Evolutionary conservation across 1,284 basidiomycete species (phyloP).

Genomic region (Ceratobasidium sp.): DNA sequence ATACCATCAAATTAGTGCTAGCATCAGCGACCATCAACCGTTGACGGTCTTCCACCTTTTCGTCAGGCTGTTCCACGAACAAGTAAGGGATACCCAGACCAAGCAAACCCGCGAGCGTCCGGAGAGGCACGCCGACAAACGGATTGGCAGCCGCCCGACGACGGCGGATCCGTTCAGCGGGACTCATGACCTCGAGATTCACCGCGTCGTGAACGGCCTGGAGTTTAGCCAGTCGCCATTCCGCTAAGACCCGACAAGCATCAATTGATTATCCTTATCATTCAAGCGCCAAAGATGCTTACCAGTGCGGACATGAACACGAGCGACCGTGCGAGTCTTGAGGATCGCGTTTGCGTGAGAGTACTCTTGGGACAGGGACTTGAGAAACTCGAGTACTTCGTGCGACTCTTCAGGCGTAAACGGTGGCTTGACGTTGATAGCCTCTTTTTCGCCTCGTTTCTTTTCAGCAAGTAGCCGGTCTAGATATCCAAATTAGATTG

Average conservation of each 20-base stretch:
- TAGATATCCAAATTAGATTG: background rate
- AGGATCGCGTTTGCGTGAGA: conserved; percentile 42
- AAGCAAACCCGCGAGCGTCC: conserved; percentile 44
- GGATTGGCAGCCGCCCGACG: conserved; percentile 40
- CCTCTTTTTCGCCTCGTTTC: conserved; percentile 34
- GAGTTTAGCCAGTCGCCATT: conserved; percentile 41
- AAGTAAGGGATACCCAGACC: conserved; percentile 48
- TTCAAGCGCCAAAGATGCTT: conserved; percentile 7
- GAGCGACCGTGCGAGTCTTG: conserved; percentile 47
- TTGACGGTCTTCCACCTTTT: conserved; percentile 38
- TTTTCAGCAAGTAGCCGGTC: conserved; percentile 42
- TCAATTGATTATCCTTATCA: background rate
- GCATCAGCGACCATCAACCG: conserved; percentile 46
- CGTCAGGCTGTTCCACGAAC: conserved; percentile 46
- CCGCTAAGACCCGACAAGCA: conserved; percentile 4
- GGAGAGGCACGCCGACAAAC: conserved; percentile 45
- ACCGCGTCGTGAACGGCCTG: conserved; percentile 43
- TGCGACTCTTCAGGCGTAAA: conserved; percentile 48
- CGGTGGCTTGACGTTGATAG: conserved; percentile 40
- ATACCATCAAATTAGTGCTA: conserved; percentile 46
- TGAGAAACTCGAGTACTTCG: conserved; percentile 48
- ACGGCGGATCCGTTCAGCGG: conserved; percentile 34
- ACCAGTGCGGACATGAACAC: conserved; percentile 46
- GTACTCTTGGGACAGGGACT: conserved; percentile 41
- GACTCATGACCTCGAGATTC: conserved; percentile 41